Percentiles rank a stretch among this genome's conserved stretches.
Conservation (phyloP, 78 protist species). For the Bodo saltans region DNA sequence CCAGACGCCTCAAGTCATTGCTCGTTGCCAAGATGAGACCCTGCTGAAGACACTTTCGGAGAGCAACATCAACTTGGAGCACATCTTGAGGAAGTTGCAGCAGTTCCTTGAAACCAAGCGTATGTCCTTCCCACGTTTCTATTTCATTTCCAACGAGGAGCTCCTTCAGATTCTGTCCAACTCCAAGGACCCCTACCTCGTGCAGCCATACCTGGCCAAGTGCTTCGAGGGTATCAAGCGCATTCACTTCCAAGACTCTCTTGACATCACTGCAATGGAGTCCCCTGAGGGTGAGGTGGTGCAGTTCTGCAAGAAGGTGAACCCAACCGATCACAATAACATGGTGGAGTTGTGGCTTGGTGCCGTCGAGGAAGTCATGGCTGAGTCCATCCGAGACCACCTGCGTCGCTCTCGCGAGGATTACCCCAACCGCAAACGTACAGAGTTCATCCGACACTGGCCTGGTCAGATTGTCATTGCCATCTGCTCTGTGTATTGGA, state of each 20-base stretch:
- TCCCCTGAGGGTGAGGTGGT: slow-evolving; percentile 65
- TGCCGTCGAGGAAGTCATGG: slow-evolving; percentile 52
- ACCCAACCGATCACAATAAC: slow-evolving; percentile 49
- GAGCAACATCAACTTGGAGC: slow-evolving; percentile 47
- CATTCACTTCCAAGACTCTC: slow-evolving; percentile 42
- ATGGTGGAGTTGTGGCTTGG: slow-evolving; percentile 72
- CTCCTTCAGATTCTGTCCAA: slow-evolving; percentile 66
- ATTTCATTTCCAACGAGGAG: slow-evolving; percentile 70
- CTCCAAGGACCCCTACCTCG: slow-evolving; percentile 63
- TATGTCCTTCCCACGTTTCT: slow-evolving; percentile 67
- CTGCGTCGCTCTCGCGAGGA: slow-evolving; percentile 13
- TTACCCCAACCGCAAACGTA: slow-evolving; percentile 12
- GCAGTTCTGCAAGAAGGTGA: slow-evolving; percentile 18
- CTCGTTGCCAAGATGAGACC: slow-evolving; percentile 11
- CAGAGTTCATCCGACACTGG: slow-evolving; percentile 48
- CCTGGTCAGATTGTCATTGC: slow-evolving; percentile 68
- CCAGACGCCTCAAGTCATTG: slow-evolving; percentile 40
- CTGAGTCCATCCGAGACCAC: slow-evolving; percentile 7
- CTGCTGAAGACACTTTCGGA: slow-evolving; percentile 39
- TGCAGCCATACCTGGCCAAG: slow-evolving; percentile 76
- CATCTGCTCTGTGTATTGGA: slow-evolving; percentile 57
- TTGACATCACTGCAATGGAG: slow-evolving; percentile 51
- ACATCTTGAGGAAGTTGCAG: slow-evolving; percentile 46
- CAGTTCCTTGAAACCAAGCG: slow-evolving; percentile 70
- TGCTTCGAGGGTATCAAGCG: slow-evolving; percentile 68